Conservation (phyloP, 805 yeast genomes). For the Ascoidea rubescens region DNA sequence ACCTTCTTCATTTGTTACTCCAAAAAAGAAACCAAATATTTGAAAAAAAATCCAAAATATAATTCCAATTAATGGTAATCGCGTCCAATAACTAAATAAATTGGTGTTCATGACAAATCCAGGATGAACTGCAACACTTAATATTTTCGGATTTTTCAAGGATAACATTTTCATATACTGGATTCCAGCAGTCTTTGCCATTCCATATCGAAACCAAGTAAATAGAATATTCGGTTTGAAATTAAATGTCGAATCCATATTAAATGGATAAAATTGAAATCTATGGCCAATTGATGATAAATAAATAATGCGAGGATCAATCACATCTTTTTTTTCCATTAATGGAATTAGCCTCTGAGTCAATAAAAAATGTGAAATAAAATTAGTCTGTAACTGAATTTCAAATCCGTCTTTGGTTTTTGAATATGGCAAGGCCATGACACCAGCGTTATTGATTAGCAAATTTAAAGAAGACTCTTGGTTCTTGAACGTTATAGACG, state of each 20-base stretch:
- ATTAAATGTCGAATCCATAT: constrained; percentile 34
- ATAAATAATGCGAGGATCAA: constrained; percentile 26
- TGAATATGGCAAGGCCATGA: constrained; percentile 60
- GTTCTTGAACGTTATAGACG: constrained; percentile 25
- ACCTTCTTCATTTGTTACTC: constrained; percentile 63
- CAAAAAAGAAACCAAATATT: constrained; percentile 52
- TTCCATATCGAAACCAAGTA: constrained; percentile 66
- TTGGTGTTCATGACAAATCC: constrained; percentile 81
- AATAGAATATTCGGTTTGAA: constrained; percentile 52
- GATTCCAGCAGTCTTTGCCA: constrained; percentile 67
- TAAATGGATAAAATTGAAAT: constrained; percentile 33
- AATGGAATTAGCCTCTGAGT: constrained; percentile 45
- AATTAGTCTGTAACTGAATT: constrained; percentile 68
- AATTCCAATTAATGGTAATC: constrained; percentile 65
- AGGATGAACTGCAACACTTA: constrained; percentile 62
- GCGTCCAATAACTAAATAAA: constrained; percentile 61
- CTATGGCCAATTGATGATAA: constrained; percentile 56
- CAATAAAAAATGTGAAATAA: constrained; percentile 59
- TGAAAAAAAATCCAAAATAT: constrained; percentile 62
- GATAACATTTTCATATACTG: constrained; percentile 58
- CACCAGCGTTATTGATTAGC: constrained; percentile 67
- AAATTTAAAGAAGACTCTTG: constrained; percentile 37
- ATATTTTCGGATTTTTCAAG: constrained; percentile 47
- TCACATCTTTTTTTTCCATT: constrained; percentile 22
- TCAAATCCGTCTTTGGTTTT: constrained; percentile 61